phyloP scores from a whole-genome alignment of 2,329 filamentous ascomycete genomes.

The Venturia nashicola region DNA sequence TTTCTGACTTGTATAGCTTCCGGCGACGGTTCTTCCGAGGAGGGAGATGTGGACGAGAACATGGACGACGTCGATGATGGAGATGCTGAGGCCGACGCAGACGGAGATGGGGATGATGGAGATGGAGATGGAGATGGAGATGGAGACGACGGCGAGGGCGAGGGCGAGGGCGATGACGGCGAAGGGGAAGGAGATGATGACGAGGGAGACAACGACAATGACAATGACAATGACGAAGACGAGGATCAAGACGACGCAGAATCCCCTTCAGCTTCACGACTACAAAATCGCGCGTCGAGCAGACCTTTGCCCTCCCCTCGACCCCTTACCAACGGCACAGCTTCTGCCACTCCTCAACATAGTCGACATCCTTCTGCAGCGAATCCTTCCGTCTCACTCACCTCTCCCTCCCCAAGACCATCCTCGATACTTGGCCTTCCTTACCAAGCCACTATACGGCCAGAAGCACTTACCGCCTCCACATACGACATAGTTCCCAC shows the following conservation, averaged over 20 bases:
- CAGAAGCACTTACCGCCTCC: conserved; percentile 65
- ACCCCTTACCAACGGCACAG: conserved; percentile 3
- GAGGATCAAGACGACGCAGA: conserved; percentile 32
- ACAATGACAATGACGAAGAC: conserved; percentile 28
- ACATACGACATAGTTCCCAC: conserved; percentile 94
- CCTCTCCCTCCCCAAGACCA: conserved; percentile 33
- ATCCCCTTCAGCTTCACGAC: conserved; percentile 21
- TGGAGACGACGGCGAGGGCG: conserved; percentile 25
- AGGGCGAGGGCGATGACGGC: conserved; percentile 22
- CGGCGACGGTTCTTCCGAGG: conserved; percentile 11
- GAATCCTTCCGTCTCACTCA: conserved; percentile 32
- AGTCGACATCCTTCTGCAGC: background rate
- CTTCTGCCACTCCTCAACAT: background rate
- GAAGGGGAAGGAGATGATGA: conserved; percentile 24
- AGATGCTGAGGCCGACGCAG: conserved; percentile 27
- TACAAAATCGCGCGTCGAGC: conserved; percentile 6
- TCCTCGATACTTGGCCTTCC: conserved; percentile 20
- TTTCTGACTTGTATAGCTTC: conserved; percentile 1
- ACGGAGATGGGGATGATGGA: conserved; percentile 21
- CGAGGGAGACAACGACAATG: conserved; percentile 27
- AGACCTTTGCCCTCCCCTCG: conserved; percentile 2
- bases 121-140: conserved; percentile 26
- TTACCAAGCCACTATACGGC: conserved; percentile 52
- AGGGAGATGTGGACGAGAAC: conserved; percentile 32
- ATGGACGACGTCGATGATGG: conserved; percentile 30